Percentiles rank a stretch among this genome's conserved stretches.
Evolutionary conservation across 306 rosid genomes (phyloP).

Genomic region (Ormosia emarginata): DNA sequence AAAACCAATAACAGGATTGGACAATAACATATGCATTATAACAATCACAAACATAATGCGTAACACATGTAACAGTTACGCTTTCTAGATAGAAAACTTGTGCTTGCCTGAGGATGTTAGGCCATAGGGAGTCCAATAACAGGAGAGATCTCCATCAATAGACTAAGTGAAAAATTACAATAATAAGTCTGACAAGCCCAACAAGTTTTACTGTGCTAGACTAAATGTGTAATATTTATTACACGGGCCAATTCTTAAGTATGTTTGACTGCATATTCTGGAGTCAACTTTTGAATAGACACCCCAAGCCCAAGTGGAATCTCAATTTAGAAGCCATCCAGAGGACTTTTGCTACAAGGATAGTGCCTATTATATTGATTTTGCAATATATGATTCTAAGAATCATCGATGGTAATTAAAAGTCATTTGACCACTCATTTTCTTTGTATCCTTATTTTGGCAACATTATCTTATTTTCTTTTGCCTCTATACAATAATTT

Average conservation of each 20-base stretch:
- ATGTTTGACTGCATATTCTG: not conserved
- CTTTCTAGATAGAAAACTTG: conserved; percentile 83
- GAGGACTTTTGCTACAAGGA: not conserved
- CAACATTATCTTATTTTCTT: not conserved
- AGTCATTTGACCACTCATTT: not conserved
- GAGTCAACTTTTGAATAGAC: not conserved
- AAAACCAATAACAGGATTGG: not conserved
- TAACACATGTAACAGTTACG: conserved; percentile 50
- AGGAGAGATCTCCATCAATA: no score
- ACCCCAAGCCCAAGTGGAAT: not conserved
- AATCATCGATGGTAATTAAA: not conserved
- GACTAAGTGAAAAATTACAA: no score
- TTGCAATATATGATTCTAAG: not conserved
- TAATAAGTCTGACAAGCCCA: no score
- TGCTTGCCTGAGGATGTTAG: no score
- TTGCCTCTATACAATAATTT: not conserved
- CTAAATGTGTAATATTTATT: not conserved
- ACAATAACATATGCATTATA: not conserved
- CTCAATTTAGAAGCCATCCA: not conserved
- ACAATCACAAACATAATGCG: not conserved
- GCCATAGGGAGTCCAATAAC: no score
- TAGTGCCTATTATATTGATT: not conserved
- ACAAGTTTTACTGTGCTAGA: not conserved
- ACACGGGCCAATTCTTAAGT: not conserved
- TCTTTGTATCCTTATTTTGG: not conserved